Evolutionary conservation across 169 alveolate species (phyloP), one percentile per base, ranked within the genome.

Genomic region (Cryptosporidium ryanae): DNA sequence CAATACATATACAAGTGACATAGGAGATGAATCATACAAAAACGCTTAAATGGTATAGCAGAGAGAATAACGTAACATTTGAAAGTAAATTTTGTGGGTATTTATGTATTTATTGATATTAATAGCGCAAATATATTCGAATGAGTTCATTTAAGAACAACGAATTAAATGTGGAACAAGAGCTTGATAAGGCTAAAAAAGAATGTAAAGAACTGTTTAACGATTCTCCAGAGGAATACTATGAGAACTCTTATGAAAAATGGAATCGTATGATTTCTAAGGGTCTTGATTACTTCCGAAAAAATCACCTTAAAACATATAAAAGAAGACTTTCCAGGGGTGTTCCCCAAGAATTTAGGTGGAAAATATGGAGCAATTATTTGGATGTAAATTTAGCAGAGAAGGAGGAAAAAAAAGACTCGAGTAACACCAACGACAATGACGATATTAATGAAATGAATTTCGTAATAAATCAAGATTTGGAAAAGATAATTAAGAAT

Each of bases 321-420:
- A 32, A 82, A 65, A 84, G 93, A 43, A 91, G 93, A 61, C 90
- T 91, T 6, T 84, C 89, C 43, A 76, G 93, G 61, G 93, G 93
- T n/a, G 89, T 84, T 6, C 93, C 93, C 15, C 93, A 91, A 82
- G 89, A 91, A 46, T 91, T 70, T 66, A 65, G 93, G 55, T 91
- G 93, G 93, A 84, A 64, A 82, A 70, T 84, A 21, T 91, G 93
- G 93, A 61, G n/a, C 38, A 43, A 48, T 61, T 59, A 57, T 12
- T 59, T 76, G 44, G 64, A 61, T 29, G 63, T 76, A 25, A 43
- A 55, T 10, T 23, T 70, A 18, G 2, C 44, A 12, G 70, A 76
- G 8, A 38, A 38, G 46, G 46, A 38, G 3, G 46, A 38, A 38
- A 38, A 4, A 6, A 10, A 10, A 38, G 8, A 38, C 8, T 6